phyloP scores from a whole-genome alignment of 495 filamentous ascomycete species.

The Thozetella sp. region DNA sequence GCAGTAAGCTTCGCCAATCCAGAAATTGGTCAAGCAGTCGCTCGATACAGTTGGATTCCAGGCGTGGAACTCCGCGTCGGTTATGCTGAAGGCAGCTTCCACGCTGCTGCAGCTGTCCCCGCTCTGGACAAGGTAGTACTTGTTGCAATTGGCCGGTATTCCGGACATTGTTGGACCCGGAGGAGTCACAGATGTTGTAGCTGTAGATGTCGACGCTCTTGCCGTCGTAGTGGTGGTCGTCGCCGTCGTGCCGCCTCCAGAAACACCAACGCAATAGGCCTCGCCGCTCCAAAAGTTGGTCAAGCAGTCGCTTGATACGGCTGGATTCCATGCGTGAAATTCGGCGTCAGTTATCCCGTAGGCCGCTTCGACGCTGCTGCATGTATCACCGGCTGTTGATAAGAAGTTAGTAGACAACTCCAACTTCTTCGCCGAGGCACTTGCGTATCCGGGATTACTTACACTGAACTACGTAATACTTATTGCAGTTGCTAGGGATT shows the following conservation, averaged over 20 bases:
- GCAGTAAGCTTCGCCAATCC: background rate
- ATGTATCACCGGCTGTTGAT: slow-evolving; percentile 6
- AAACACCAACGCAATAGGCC: background rate
- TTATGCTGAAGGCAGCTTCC: slow-evolving; percentile 11
- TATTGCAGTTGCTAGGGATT: slow-evolving; percentile 14
- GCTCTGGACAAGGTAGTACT: slow-evolving; percentile 7
- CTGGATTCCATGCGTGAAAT: slow-evolving; percentile 20
- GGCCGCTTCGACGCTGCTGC: slow-evolving; percentile 4
- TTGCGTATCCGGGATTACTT: too few relatives aligned
- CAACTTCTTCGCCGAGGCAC: too few relatives aligned
- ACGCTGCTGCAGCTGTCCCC: slow-evolving; percentile 5
- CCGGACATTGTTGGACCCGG: slow-evolving; percentile 13
- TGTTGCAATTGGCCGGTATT: slow-evolving; percentile 14
- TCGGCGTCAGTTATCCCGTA: slow-evolving; percentile 11
- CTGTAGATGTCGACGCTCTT: background rate
- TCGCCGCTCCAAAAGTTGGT: background rate
- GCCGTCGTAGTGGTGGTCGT: background rate
- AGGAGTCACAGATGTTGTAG: background rate
- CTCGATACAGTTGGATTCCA: slow-evolving; percentile 19
- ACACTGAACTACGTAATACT: slow-evolving; percentile 12
- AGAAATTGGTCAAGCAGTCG: slow-evolving; percentile 9
- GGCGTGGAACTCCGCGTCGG: slow-evolving; percentile 10
- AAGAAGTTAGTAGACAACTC: too few relatives aligned
- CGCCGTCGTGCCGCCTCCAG: background rate
- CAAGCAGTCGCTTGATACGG: slow-evolving; percentile 13